Conservation (phyloP, 352 stramenopile species). For the Globisporangium yorkense region DNA sequence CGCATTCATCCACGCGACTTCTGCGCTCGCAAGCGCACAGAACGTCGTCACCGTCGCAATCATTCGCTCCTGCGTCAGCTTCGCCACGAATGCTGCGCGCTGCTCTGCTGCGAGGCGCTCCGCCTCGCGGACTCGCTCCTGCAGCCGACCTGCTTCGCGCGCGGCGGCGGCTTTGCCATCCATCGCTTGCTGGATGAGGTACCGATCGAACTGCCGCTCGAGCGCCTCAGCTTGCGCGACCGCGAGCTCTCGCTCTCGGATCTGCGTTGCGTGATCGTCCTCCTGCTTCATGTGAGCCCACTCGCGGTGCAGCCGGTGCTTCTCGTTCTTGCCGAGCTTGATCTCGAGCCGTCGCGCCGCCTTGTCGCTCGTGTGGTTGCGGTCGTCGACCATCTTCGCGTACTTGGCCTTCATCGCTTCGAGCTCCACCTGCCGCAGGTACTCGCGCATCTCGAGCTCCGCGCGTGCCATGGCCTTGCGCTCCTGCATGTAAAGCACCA, state of each 20-base stretch:
- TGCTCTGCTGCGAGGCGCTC: constrained; percentile 40
- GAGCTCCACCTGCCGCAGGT: constrained; percentile 52
- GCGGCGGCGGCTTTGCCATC: constrained; percentile 43
- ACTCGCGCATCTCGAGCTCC: constrained; percentile 67
- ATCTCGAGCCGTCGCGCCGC: constrained; percentile 66
- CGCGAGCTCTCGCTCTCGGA: constrained; percentile 47
- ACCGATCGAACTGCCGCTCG: constrained; percentile 55
- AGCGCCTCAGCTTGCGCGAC: constrained; percentile 32
- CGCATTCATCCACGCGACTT: constrained; percentile 49
- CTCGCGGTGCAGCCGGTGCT: constrained; percentile 64
- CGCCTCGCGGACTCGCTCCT: constrained; percentile 38
- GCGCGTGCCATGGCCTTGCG: constrained; percentile 56
- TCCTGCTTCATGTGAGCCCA: constrained; percentile 62
- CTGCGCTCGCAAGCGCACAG: constrained; percentile 19
- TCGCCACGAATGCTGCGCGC: constrained; percentile 33
- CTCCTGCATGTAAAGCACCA: constrained; percentile 48
- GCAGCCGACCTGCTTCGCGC: constrained; percentile 32
- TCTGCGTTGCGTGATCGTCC: constrained; percentile 51
- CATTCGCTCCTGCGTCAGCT: constrained; percentile 64
- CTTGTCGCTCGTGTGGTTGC: constrained; percentile 55
- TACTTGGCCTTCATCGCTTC: constrained; percentile 78
- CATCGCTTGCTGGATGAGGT: constrained; percentile 49
- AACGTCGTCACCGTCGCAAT: constrained; percentile 57
- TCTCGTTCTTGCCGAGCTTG: constrained; percentile 73
- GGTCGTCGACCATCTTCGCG: constrained; percentile 56